Evolutionary conservation across 2,329 filamentous ascomycete species (phyloP).

Genomic region (Scedosporium minutisporum): DNA sequence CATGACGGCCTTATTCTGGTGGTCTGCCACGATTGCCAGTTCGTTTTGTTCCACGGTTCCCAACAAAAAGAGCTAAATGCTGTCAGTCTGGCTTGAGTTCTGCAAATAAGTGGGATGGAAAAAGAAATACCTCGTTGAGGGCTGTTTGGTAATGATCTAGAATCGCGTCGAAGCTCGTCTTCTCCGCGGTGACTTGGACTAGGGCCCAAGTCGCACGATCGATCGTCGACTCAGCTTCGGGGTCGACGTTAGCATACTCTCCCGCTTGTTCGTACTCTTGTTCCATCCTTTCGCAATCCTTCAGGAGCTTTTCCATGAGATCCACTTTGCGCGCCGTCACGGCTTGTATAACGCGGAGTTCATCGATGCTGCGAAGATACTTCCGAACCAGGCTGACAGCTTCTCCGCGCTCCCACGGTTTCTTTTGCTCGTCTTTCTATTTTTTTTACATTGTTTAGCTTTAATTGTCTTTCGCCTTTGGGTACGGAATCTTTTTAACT

Average conservation of each 20-base stretch:
- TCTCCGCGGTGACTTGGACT: not conserved
- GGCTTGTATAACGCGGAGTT: not conserved
- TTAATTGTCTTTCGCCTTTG: not conserved
- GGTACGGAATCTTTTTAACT: not conserved
- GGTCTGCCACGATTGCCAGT: not conserved
- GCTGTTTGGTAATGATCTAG: not conserved
- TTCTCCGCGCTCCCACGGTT: not conserved
- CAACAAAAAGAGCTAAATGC: not conserved
- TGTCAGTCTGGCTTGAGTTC: not conserved
- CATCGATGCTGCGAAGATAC: not conserved
- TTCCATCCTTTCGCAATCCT: not conserved
- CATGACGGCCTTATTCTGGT: constrained; percentile 32
- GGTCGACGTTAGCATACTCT: not conserved
- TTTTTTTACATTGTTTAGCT: not conserved
- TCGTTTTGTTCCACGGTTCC: not conserved
- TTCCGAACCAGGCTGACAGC: not conserved
- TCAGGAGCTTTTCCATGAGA: not conserved
- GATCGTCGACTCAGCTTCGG: not conserved
- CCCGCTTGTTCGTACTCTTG: not conserved
- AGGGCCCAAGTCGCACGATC: not conserved
- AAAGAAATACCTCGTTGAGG: not conserved
- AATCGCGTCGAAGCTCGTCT: not conserved
- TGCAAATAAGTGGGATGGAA: not conserved
- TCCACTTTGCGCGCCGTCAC: not conserved
- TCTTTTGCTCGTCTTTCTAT: not conserved